Evolutionary conservation across 2,329 filamentous ascomycete species (phyloP), one percentile per base, ranked within the genome.

Genomic region (Hypoxylon sp.): DNA sequence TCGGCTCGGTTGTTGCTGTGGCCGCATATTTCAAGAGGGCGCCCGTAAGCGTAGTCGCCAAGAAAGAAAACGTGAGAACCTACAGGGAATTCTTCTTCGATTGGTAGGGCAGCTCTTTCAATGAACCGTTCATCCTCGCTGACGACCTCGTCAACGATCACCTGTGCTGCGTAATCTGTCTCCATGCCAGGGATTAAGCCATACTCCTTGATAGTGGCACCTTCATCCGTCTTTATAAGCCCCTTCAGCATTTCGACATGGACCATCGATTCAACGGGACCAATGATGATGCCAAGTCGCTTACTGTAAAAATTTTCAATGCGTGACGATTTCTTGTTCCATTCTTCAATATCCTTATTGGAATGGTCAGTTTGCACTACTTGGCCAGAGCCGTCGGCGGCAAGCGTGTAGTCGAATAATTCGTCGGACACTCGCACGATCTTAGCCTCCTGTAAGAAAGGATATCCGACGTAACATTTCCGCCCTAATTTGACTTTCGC

Each of bases 231-330:
- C 84, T 97, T 98, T 74, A 87, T 87, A 70, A 99, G 85, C 22
- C 97, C 96, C 80, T 93, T 97, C 60, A 99, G 88, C 87, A 97
- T 96, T 73, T 98, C 92, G 39, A 99, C 94, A 71, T 97, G 92
- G 31, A 98, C 89, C 73, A 98, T 85, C 24, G 94, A 93, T 77
- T 99, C 95, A 5, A 98, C 93, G 22, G 90, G 84, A 46, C 95
- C 94, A 69, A 94, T 94, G 55, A 94, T 87, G 78, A 97, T 94
- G 50, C 93, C 97, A 55, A 99, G 87, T 50, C 94, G 90, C 82
- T 96, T 97, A 82, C 92, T 95, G 82, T 99, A 98, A 77, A 88
- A 90, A 58, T 87, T 91, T 79, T 98, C 95, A 66, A 98, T 93
- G 65, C 90, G 90, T 39, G 91, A 88, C 1, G 96, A 89, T 78